Evolutionary conservation across 2,329 filamentous ascomycete genomes (phyloP), one percentile per base, ranked within the genome.

Genomic region (Neopestalotiopsis sp.): DNA sequence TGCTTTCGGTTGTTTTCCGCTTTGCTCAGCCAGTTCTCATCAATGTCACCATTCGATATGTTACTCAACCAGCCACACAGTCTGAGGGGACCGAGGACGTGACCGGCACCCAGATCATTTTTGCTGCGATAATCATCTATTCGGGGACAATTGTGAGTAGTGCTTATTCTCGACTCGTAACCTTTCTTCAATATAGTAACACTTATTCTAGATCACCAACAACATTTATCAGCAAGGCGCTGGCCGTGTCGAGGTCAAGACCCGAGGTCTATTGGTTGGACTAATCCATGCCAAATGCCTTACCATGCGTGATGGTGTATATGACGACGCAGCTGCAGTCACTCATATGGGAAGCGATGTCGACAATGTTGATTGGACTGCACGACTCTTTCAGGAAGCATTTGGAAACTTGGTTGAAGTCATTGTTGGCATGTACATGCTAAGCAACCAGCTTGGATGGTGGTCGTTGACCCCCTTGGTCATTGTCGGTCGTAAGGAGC

Each of bases 1-100:
- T 84, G 0, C 77, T 78, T 30, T 70, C 84, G 13, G 79, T 82
- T 14, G 7, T 75, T 1, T 84, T 84, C 67, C 77, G 79, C 4
- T 84, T 81, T 62, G 76, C 79, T 0, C 83, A 84, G 68, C 79
- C 82, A 4, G 61, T 80, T 1, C 72, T 85, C 2, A 84, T 85
- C 45, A 78, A 77, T 24, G 67, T 74, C 4, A 73, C 79, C 0
- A 83, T 85, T 63, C 70, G 70, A 58, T 83, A 76, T 64, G 73
- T 77, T 14, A 72, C 66, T 14, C 57, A 63, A 12, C 49, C 67
- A 13, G 32, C 66, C n/a, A 28, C n/a, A 9, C 20, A 67, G 10
- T 12, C 64, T 5, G 70, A 68, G 42, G 42, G 17, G 14, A n/a
- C 63, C 1, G 10, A 34, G 40, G 34, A 62, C 32, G 70, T 63